Evolutionary conservation across 1,284 basidiomycete genomes (phyloP).

Genomic region (Athelia psychrophila): DNA sequence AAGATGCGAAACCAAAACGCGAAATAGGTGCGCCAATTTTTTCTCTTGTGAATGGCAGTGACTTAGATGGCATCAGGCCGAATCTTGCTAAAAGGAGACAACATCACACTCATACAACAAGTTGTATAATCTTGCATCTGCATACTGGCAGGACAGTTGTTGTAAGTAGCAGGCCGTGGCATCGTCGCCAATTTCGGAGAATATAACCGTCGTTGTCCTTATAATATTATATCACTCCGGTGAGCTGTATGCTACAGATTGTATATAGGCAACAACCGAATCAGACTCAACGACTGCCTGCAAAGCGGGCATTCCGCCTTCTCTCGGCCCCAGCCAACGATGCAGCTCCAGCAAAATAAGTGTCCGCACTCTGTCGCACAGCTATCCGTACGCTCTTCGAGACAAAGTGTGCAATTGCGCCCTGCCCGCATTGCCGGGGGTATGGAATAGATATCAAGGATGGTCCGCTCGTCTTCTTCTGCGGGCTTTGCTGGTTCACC

Average conservation of each 20-base stretch:
- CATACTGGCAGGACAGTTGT: not conserved
- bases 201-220: no score
- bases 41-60: slow-evolving; percentile 5
- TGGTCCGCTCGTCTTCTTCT: slow-evolving; percentile 67
- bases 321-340: slow-evolving; percentile 85
- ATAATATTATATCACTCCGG: no score
- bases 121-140: slow-evolving; percentile 27
- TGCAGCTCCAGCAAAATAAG: slow-evolving; percentile 93
- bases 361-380: slow-evolving; percentile 94
- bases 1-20: slow-evolving; percentile 80
- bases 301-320: slow-evolving; percentile 92
- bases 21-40: slow-evolving; percentile 61
- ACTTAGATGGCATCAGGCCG: slow-evolving; percentile 56
- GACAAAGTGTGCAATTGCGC: slow-evolving; percentile 82
- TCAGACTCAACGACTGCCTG: slow-evolving; percentile 74
- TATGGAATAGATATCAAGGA: slow-evolving; percentile 56
- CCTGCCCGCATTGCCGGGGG: slow-evolving; percentile 51
- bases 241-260: slow-evolving; percentile 54
- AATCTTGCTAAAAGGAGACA: slow-evolving; percentile 93
- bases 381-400: slow-evolving; percentile 78
- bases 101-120: slow-evolving; percentile 93
- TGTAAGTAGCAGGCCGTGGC: no score
- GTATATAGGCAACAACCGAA: slow-evolving; percentile 77
- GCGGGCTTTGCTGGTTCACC: slow-evolving; percentile 50
- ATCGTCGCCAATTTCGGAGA: no score